Evolutionary conservation across 805 yeast genomes (phyloP).

Genomic region (Metschnikowia lunata): DNA sequence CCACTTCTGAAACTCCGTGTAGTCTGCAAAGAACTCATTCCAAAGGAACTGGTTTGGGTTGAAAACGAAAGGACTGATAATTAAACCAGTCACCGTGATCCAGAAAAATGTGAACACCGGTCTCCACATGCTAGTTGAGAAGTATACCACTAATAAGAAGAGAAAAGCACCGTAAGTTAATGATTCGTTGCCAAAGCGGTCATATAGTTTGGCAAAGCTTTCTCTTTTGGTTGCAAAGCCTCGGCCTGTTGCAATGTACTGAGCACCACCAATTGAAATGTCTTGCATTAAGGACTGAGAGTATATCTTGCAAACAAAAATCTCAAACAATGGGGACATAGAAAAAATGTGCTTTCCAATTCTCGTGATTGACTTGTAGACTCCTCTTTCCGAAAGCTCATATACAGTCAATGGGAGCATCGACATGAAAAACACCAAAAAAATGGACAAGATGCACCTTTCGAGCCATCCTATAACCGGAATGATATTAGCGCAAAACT

Average conservation of each 20-base stretch:
- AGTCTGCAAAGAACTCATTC: slow-evolving; percentile 94
- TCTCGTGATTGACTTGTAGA: slow-evolving; percentile 70
- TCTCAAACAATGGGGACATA: slow-evolving; percentile 77
- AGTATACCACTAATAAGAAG: slow-evolving; percentile 11
- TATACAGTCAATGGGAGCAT: slow-evolving; percentile 75
- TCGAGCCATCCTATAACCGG: slow-evolving; percentile 80
- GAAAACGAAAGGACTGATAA: slow-evolving; percentile 90
- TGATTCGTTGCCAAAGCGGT: slow-evolving; percentile 79
- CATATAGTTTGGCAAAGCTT: slow-evolving; percentile 67
- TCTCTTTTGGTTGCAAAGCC: slow-evolving; percentile 81
- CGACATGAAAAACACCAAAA: slow-evolving; percentile 77
- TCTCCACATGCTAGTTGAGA: slow-evolving; percentile 72
- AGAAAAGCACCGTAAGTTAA: slow-evolving; percentile 57
- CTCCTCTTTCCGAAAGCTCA: slow-evolving; percentile 78
- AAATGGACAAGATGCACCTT: slow-evolving; percentile 75
- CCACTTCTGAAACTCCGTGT: slow-evolving; percentile 91
- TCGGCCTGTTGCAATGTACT: slow-evolving; percentile 82
- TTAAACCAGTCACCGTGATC: slow-evolving; percentile 83
- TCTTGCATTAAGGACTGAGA: slow-evolving; percentile 68
- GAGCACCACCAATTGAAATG: slow-evolving; percentile 79
- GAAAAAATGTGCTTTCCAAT: slow-evolving; percentile 65
- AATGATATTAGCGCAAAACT: slow-evolving; percentile 68
- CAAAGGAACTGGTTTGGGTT: slow-evolving; percentile 97
- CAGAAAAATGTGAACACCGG: slow-evolving; percentile 96
- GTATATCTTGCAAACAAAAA: slow-evolving; percentile 75